Evolutionary conservation across 345 rosid species (phyloP), one percentile per base, ranked within the genome.

Genomic region (Euphorbia pulcherrima): DNA sequence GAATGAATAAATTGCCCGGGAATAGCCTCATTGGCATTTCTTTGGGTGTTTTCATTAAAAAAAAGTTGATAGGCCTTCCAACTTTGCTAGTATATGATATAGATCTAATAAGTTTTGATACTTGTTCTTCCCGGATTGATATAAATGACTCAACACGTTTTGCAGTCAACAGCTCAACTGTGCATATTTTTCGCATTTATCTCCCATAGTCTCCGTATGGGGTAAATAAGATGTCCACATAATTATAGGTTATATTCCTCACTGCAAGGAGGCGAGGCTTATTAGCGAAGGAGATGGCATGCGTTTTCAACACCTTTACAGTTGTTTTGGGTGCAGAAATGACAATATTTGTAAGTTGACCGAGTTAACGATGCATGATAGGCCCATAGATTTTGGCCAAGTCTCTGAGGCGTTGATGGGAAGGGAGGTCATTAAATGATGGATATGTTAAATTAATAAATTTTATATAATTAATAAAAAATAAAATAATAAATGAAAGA

Each of bases 181-280:
- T 61, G 65, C 50, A 39, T 12, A 61, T 61, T 61, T 61, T 61
- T 21, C 50, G 18, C 65, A 61, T 4, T 21, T 61, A 50, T 61
- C 65, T 61, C 65, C 50, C 37, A 13, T 61, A 61, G 29, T 61
- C 50, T 21, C 65, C 65, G 6, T 60, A 60, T 21, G 40, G 64
- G 65, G 3, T 33, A 33, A 33, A 33, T 33, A 33, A 26, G 20
- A 60, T 35, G 27, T 35, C 64, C 10, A 47, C 2, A 35, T 18
- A 60, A 37, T 33, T 18, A 35, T 60, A 60, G 21, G 26, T 35
- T 33, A 18, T 2, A 1, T 12, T 11, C 12, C 17, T 10, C 13
- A 44, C 16, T 44, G 50, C 18, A 10, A 44, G 50, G 18, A 44
- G 50, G 5, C 1, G 18, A 2, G 50, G 50, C 18, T 18, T 44